Evolutionary conservation across 1,284 basidiomycete species (phyloP).

Genomic region (Rhodotorula mucilaginosa): DNA sequence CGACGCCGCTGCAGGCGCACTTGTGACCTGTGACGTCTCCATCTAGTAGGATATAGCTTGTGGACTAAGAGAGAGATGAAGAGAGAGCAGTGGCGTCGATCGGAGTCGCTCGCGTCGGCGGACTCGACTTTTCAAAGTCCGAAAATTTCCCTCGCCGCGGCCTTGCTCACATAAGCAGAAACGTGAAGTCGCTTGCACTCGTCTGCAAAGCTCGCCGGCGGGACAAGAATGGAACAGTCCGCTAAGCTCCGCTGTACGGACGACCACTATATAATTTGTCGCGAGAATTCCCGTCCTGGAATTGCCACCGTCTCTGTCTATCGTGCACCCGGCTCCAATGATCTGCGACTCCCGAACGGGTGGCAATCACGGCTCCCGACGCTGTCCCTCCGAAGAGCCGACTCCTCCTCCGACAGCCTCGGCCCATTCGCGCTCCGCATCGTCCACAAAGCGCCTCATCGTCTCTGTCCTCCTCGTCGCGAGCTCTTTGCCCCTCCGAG

Average conservation of each 20-base stretch:
- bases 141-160: too few relatives aligned
- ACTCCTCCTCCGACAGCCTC: slow-evolving; percentile 2
- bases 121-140: too few relatives aligned
- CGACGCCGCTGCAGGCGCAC: neutral
- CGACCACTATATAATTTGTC: neutral
- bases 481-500: slow-evolving; percentile 31
- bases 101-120: too few relatives aligned
- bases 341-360: too few relatives aligned
- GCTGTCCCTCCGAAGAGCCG: neutral
- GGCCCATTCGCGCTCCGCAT: slow-evolving; percentile 26
- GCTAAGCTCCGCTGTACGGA: neutral
- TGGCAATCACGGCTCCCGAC: neutral
- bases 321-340: neutral
- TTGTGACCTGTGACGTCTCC: neutral
- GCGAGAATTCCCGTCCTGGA: too few relatives aligned
- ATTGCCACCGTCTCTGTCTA: neutral
- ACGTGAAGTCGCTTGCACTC: too few relatives aligned
- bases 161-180: too few relatives aligned
- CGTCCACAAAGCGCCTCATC: slow-evolving; percentile 36
- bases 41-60: too few relatives aligned
- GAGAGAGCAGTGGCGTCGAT: too few relatives aligned
- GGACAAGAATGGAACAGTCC: neutral
- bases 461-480: slow-evolving; percentile 33
- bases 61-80: too few relatives aligned
- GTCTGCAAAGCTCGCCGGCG: neutral